phyloP scores from a whole-genome alignment of 306 rosid genomes.

The Luffa acutangula region DNA sequence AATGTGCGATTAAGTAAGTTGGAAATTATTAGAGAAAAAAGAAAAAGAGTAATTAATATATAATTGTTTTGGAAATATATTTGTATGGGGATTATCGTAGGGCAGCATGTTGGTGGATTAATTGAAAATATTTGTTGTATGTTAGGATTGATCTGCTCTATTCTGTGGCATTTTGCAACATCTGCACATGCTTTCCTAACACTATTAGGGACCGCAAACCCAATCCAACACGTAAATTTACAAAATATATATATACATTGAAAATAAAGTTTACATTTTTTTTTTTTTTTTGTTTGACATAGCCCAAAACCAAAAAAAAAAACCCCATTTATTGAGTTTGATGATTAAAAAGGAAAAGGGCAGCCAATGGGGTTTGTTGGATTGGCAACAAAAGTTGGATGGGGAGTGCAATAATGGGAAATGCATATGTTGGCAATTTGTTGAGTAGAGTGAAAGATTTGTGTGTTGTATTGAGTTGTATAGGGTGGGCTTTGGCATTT shows the following conservation, averaged over 20 bases:
- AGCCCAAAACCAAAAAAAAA: neutral
- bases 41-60: neutral
- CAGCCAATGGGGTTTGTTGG: neutral
- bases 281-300: neutral
- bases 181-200: conserved; percentile 30
- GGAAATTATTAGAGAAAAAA: neutral
- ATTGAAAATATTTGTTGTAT: conserved; percentile 10
- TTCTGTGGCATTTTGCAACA: conserved; percentile 14
- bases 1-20: neutral
- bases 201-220: conserved; percentile 14
- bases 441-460: conserved; percentile 15
- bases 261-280: neutral
- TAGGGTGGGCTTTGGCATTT: neutral
- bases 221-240: neutral
- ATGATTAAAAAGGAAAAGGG: neutral
- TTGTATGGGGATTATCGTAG: neutral
- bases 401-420: conserved; percentile 16
- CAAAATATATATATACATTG: neutral
- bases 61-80: neutral
- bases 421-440: conserved; percentile 5
- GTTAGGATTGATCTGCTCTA: neutral
- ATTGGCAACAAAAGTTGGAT: conserved; percentile 5
- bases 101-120: conserved; percentile 14
- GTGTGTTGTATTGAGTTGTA: neutral
- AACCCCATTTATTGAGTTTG: neutral